These are phyloP conservation scores for Cutaneotrichosporon arboriforme DNA, from an alignment of 1,284 basidiomycete species.

Conservation along the genomic window DNA sequence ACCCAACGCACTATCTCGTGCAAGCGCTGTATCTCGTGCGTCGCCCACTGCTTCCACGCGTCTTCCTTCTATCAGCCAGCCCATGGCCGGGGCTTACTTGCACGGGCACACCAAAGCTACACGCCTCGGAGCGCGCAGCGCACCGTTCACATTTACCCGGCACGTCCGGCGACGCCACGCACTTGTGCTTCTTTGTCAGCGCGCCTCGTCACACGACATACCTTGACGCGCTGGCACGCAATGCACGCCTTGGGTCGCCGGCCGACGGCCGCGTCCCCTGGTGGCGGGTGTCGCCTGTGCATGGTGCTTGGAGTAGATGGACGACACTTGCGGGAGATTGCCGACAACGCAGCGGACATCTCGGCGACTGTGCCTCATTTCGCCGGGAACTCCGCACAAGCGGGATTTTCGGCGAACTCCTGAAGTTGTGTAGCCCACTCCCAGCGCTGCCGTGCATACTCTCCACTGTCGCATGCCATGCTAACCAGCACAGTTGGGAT, in stretches of 20 bases:
- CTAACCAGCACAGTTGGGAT: too few relatives aligned
- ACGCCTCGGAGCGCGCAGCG: background rate
- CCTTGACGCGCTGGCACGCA: background rate
- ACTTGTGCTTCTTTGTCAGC: conserved; percentile 1
- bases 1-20: background rate
- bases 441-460: too few relatives aligned
- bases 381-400: background rate
- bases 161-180: background rate
- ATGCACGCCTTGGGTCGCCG: background rate
- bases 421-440: too few relatives aligned
- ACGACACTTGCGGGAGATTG: too few relatives aligned
- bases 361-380: background rate
- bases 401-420: conserved; percentile 1
- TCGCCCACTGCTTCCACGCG: conserved; percentile 4
- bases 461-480: too few relatives aligned
- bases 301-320: too few relatives aligned
- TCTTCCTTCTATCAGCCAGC: background rate
- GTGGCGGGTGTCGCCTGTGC: background rate
- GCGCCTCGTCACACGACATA: background rate
- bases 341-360: background rate
- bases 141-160: background rate
- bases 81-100: background rate
- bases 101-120: background rate
- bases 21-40: background rate
- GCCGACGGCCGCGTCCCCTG: background rate